Conservation (phyloP, 1,284 basidiomycete species). For the Binderoboletus segoi region DNA sequence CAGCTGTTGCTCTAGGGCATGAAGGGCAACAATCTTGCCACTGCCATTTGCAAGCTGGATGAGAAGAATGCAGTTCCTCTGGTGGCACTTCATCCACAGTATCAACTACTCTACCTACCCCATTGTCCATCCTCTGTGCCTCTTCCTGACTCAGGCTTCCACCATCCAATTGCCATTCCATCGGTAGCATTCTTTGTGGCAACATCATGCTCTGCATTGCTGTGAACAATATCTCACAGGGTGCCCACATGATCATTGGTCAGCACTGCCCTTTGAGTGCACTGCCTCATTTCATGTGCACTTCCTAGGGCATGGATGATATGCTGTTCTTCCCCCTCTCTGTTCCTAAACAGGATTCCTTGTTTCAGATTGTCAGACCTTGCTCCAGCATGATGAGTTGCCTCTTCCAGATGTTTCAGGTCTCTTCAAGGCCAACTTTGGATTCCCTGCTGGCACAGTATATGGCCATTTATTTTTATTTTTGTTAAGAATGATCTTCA, state of each 20-base stretch:
- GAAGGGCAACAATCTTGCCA: slow-evolving; percentile 64
- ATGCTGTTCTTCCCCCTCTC: slow-evolving; percentile 15
- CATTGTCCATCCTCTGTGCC: slow-evolving; percentile 69
- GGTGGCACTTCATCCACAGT: slow-evolving; percentile 14
- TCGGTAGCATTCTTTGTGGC: slow-evolving; percentile 40
- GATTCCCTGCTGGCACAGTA: slow-evolving; percentile 32
- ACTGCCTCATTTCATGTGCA: slow-evolving; percentile 27
- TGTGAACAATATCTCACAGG: slow-evolving; percentile 45
- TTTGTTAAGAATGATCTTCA: background rate
- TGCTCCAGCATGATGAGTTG: slow-evolving; percentile 44
- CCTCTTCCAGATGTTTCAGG: slow-evolving; percentile 54
- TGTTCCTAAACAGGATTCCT: slow-evolving; percentile 6
- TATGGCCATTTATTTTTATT: slow-evolving; percentile 9
- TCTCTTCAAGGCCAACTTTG: slow-evolving; percentile 47
- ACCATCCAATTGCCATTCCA: slow-evolving; percentile 45
- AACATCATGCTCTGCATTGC: slow-evolving; percentile 43
- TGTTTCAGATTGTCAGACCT: slow-evolving; percentile 11
- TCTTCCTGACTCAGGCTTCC: slow-evolving; percentile 48
- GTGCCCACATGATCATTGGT: slow-evolving; percentile 40
- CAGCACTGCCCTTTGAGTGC: slow-evolving; percentile 38
- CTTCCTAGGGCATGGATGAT: slow-evolving; percentile 30
- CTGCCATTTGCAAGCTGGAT: slow-evolving; percentile 62
- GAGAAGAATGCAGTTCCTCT: slow-evolving; percentile 19
- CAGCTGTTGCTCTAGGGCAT: slow-evolving; percentile 61
- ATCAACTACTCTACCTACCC: slow-evolving; percentile 35